Evolutionary conservation across 73 alveolate species (phyloP), one percentile per base, ranked within the genome.

Genomic region (Tetrahymena elliotti): DNA sequence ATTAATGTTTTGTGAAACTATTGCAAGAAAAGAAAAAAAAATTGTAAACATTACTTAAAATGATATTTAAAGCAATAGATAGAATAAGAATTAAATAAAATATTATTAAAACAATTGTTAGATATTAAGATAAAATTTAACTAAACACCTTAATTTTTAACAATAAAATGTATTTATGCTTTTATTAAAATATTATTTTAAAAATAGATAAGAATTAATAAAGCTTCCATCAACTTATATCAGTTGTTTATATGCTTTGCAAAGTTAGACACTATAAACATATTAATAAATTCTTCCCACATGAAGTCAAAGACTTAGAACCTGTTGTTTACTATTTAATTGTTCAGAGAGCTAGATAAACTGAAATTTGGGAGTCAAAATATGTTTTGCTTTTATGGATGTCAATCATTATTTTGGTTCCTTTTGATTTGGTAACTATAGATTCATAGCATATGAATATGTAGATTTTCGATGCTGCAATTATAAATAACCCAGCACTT

Each of bases 371-470:
- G 99, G 97, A 98, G 96, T 96, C 98, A 15, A 94, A 97, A 93
- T 98, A 98, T 95, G 99, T 98, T 16, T 95, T 98, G 33, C 96
- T 98, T 35, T 95, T 99, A 93, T 99, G 99, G 99, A 98, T 98
- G 94, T 97, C 99, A 13, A 97, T 99, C 84, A 97, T 98, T 9
- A 99, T 98, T 6, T 93, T 99, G 94, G 99, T 99, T 9, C 99
- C 99, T n/a, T 99, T 99, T 94, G 99, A 99, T 95, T 95, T 98
- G 38, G 99, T 98, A 35, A 98, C 99, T 15, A 97, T 98, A 52
- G 99, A 98, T 95, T 97, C 99, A 22, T 68, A 11, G 20, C 88
- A 68, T 31, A 68, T 68, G 88, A 68, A 68, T 68, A 68, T 68
- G 88, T 35, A 68, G 22, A 31, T 68, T 68, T 68, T 68, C 20